These are phyloP conservation scores for Trichoderma sp. DNA, from an alignment of 2,329 filamentous ascomycete species.

Conservation along the genomic window DNA sequence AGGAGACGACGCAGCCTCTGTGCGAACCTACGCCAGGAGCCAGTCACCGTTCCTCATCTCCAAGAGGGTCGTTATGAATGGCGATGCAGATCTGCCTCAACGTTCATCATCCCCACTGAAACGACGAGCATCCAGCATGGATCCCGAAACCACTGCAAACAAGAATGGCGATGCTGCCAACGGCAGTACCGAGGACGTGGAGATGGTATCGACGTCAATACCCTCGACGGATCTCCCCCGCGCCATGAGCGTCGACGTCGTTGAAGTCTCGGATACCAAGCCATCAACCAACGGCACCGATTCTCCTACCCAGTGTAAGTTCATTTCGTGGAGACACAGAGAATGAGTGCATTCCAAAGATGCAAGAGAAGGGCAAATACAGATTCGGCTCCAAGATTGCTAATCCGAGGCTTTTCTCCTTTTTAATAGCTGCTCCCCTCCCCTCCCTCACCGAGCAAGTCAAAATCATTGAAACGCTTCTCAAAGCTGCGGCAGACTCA, in stretches of 20 bases:
- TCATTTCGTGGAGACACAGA: neutral
- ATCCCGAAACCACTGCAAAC: constrained; percentile 50
- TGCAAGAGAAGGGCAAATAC: neutral
- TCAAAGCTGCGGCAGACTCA: constrained; percentile 55
- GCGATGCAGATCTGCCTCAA: constrained; percentile 60
- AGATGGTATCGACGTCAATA: constrained; percentile 23
- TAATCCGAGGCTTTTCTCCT: constrained; percentile 1
- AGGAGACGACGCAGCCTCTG: constrained; percentile 51
- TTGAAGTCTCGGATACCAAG: constrained; percentile 39
- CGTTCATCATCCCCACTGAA: constrained; percentile 68
- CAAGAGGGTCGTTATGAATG: constrained; percentile 62
- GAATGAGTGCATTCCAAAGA: neutral
- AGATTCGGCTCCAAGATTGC: neutral
- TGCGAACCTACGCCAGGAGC: constrained; percentile 48
- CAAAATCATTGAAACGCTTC: constrained; percentile 67
- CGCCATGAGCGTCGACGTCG: constrained; percentile 48
- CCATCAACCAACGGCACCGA: constrained; percentile 30
- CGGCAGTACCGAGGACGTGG: constrained; percentile 10
- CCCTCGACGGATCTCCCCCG: constrained; percentile 37
- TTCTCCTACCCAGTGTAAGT: constrained; percentile 38
- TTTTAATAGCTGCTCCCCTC: constrained; percentile 32
- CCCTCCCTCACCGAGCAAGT: constrained; percentile 65
- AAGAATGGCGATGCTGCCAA: constrained; percentile 44
- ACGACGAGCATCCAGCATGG: constrained; percentile 65
- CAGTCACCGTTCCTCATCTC: constrained; percentile 58